phyloP scores from a whole-genome alignment of 768 basidiomycete species.

The Hortiboletus flavorubellus region DNA sequence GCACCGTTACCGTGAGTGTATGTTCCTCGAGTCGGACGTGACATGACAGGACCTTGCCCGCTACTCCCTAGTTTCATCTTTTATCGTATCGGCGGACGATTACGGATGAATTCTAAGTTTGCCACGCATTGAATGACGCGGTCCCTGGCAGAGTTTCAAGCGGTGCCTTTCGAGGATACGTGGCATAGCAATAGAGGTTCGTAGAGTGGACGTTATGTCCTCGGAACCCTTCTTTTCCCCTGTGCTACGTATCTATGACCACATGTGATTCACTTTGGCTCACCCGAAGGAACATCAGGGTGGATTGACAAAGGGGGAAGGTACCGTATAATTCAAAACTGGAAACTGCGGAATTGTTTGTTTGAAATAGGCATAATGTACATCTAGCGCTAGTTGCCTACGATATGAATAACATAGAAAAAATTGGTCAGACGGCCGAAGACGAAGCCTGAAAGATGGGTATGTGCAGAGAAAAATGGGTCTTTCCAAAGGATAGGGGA shows the following conservation, averaged over 20 bases:
- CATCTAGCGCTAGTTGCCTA: conserved; percentile 18
- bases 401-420: conserved; percentile 10
- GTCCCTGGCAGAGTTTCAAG: neutral
- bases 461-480: neutral
- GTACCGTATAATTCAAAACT: conserved; percentile 1
- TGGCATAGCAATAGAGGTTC: neutral
- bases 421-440: neutral
- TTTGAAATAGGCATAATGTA: conserved; percentile 18
- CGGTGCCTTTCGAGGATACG: neutral
- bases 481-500: neutral
- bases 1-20: conserved; percentile 56
- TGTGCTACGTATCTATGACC: neutral
- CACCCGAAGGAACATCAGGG: neutral
- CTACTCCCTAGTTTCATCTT: conserved; percentile 42
- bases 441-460: neutral
- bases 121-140: conserved; percentile 23
- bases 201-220: neutral
- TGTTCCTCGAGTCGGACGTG: neutral
- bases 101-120: conserved; percentile 45
- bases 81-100: conserved; percentile 42
- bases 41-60: neutral
- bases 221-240: neutral
- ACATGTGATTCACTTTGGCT: neutral
- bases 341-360: neutral
- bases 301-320: neutral